Evolutionary conservation across 768 basidiomycete species (phyloP).

Genomic region (Lepiota brunneoincarnata): DNA sequence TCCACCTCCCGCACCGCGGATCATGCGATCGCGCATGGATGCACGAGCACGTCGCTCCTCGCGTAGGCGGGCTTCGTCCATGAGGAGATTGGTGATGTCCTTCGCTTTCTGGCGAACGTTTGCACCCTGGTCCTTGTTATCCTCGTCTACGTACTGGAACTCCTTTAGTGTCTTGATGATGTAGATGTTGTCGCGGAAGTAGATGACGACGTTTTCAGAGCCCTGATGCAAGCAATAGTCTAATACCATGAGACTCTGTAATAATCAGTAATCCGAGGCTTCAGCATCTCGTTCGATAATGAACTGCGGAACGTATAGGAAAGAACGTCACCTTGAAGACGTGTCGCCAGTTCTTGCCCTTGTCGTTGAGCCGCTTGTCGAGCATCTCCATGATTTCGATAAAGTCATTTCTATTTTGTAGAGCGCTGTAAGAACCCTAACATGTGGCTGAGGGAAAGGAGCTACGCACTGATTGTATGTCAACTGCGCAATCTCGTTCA

Average conservation of each 20-base stretch:
- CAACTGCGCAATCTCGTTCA: slow-evolving; percentile 98
- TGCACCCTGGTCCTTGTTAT: slow-evolving; percentile 96
- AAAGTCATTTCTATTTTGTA: slow-evolving; percentile 81
- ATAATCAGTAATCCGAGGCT: background rate
- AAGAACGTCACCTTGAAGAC: slow-evolving; percentile 81
- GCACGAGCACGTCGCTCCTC: slow-evolving; percentile 84
- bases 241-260: slow-evolving; percentile 83
- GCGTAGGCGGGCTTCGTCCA: slow-evolving; percentile 81
- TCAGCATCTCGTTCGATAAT: slow-evolving; percentile 5
- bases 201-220: slow-evolving; percentile 97
- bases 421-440: background rate
- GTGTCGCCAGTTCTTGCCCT: slow-evolving; percentile 99
- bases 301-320: background rate
- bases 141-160: slow-evolving; percentile 95
- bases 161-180: slow-evolving; percentile 99
- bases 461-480: slow-evolving; percentile 90
- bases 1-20: slow-evolving; percentile 49
- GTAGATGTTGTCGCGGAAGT: slow-evolving; percentile 97
- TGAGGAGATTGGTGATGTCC: slow-evolving; percentile 92
- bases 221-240: slow-evolving; percentile 97
- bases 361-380: slow-evolving; percentile 96
- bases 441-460: background rate
- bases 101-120: slow-evolving; percentile 98
- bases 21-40: slow-evolving; percentile 94
- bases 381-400: slow-evolving; percentile 99